Evolutionary conservation across 2,329 filamentous ascomycete genomes (phyloP).

Genomic region (Fusarium chaquense): DNA sequence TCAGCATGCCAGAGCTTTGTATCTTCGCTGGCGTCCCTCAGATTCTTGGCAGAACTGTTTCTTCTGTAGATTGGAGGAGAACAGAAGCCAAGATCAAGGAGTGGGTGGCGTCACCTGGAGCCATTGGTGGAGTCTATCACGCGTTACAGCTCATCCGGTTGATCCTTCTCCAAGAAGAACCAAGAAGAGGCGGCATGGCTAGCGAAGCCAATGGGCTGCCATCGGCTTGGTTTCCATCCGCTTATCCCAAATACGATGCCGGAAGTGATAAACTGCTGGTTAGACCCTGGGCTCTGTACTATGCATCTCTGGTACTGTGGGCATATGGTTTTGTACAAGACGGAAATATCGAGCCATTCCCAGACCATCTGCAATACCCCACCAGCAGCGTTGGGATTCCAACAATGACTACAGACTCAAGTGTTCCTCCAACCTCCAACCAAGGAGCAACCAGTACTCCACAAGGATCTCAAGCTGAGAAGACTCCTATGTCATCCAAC

Average conservation of each 20-base stretch:
- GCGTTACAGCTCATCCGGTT: slow-evolving; percentile 46
- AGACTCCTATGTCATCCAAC: slow-evolving; percentile 31
- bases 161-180: slow-evolving; percentile 44
- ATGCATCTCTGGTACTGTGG: slow-evolving; percentile 47
- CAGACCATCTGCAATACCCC: slow-evolving; percentile 45
- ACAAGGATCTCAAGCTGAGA: slow-evolving; percentile 36
- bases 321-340: slow-evolving; percentile 48
- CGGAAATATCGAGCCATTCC: slow-evolving; percentile 46
- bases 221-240: slow-evolving; percentile 33
- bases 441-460: slow-evolving; percentile 29
- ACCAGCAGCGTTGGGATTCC: slow-evolving; percentile 24
- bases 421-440: slow-evolving; percentile 37
- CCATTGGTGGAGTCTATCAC: slow-evolving; percentile 47
- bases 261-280: slow-evolving; percentile 44
- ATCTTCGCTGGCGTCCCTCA: slow-evolving; percentile 47
- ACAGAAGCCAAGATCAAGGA: slow-evolving; percentile 48
- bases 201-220: slow-evolving; percentile 27
- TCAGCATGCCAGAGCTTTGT: slow-evolving; percentile 49
- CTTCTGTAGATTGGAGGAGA: slow-evolving; percentile 46
- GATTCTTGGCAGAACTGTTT: slow-evolving; percentile 47
- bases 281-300: slow-evolving; percentile 47
- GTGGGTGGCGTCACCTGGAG: slow-evolving; percentile 47
- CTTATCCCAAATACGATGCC: slow-evolving; percentile 45
- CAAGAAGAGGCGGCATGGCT: slow-evolving; percentile 22
- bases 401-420: slow-evolving; percentile 34